phyloP scores from a whole-genome alignment of 352 stramenopile genomes.

The Globisporangium nodosum region DNA sequence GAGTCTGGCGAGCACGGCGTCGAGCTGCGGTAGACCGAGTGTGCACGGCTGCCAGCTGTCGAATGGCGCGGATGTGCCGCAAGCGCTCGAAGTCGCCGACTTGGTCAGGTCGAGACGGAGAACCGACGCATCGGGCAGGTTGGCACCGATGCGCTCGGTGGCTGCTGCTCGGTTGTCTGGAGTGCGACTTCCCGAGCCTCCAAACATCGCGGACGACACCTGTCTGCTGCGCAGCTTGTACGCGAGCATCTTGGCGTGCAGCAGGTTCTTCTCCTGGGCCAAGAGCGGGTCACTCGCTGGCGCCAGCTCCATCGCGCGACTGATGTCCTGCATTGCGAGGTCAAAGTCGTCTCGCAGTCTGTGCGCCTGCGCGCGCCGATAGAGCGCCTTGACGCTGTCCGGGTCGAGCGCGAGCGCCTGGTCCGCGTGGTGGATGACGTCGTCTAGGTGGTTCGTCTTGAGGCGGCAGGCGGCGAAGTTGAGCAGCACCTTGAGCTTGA shows the following conservation, averaged over 20 bases:
- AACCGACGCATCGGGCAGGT: conserved; percentile 14
- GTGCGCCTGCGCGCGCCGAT: conserved; percentile 57
- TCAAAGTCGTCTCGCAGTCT: conserved; percentile 70
- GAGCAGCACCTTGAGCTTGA: conserved; percentile 59
- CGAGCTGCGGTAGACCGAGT: conserved; percentile 29
- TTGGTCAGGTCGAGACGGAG: conserved; percentile 29
- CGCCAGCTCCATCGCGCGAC: conserved; percentile 22
- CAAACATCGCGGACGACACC: conserved; percentile 74
- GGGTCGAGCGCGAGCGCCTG: conserved; percentile 55
- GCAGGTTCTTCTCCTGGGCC: conserved; percentile 47
- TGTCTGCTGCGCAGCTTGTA: conserved; percentile 67
- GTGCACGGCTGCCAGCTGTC: conserved; percentile 44
- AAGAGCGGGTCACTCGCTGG: conserved; percentile 24
- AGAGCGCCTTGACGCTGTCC: conserved; percentile 59
- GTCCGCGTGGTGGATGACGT: conserved; percentile 57
- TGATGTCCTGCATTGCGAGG: conserved; percentile 42
- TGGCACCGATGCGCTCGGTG: not conserved
- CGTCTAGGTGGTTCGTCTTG: conserved; percentile 68
- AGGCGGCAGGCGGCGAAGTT: conserved; percentile 74
- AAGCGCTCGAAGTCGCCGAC: conserved; percentile 2
- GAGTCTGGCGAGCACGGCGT: conserved; percentile 19
- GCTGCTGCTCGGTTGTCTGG: too few species aligned
- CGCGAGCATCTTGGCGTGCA: conserved; percentile 62
- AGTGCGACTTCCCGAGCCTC: too few species aligned
- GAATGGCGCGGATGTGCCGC: conserved; percentile 16